Conservation (phyloP, 2,329 filamentous ascomycete genomes). For the Myriosclerotinia curreyana region DNA sequence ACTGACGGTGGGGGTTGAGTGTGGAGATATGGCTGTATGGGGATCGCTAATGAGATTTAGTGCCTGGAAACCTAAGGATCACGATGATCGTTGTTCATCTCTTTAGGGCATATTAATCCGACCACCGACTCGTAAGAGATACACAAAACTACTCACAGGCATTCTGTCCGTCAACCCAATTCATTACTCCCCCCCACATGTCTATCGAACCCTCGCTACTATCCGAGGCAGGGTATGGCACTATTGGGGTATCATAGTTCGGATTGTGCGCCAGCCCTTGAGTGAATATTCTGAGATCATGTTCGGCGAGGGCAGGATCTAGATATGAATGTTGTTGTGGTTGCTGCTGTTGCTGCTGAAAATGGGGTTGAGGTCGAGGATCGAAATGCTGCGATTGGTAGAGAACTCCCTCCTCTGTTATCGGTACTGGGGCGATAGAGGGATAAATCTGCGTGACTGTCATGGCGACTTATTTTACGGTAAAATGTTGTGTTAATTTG, state of each 20-base stretch:
- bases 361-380: constrained; percentile 1
- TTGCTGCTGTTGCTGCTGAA: not conserved
- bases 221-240: constrained; percentile 21
- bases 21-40: constrained; percentile 17
- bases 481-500: not conserved
- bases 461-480: constrained; percentile 3
- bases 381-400: constrained; percentile 17
- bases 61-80: not conserved
- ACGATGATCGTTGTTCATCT: not conserved
- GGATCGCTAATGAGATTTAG: constrained; percentile 11
- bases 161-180: constrained; percentile 17
- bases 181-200: constrained; percentile 17
- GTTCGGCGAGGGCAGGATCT: constrained; percentile 14
- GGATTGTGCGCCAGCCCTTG: constrained; percentile 1
- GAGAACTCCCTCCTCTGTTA: constrained; percentile 1
- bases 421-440: constrained; percentile 12
- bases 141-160: not conserved
- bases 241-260: constrained; percentile 6
- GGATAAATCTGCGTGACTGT: constrained; percentile 17
- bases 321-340: not conserved
- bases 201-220: constrained; percentile 15
- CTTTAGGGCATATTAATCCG: not conserved
- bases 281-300: constrained; percentile 10
- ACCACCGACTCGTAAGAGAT: not conserved
- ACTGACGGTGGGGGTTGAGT: constrained; percentile 4